A percentile compares a stretch with the other conserved stretches of the same genome.
phyloP scores from a whole-genome alignment of 1,284 basidiomycete species.

The Marasmius sp. region DNA sequence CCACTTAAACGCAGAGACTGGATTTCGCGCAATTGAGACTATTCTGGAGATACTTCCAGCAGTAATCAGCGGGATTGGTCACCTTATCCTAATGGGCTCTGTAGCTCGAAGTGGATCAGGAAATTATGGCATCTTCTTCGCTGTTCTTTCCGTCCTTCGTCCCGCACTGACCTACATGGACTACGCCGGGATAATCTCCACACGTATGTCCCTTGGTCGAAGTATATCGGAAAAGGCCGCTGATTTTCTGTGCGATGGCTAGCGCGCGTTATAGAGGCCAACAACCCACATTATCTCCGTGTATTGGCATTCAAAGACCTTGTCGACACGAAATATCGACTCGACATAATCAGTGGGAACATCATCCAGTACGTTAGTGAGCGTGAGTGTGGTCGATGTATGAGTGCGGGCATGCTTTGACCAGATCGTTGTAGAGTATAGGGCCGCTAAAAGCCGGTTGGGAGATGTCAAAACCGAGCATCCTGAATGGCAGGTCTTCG shows the following conservation, averaged over 20 bases:
- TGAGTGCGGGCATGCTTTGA: background rate
- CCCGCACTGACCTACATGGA: too few relatives aligned
- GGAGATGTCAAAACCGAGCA: conserved; percentile 23
- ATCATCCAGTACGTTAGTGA: conserved; percentile 25
- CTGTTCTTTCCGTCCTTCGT: too few relatives aligned
- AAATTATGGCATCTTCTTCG: too few relatives aligned
- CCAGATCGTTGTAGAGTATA: conserved; percentile 26
- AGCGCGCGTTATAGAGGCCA: conserved; percentile 5
- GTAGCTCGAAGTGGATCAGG: too few relatives aligned
- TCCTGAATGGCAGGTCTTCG: conserved; percentile 18
- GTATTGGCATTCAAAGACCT: conserved; percentile 29
- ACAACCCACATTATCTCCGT: conserved; percentile 3
- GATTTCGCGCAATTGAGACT: too few relatives aligned
- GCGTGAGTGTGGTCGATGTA: conserved; percentile 19
- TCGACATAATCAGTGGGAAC: conserved; percentile 36
- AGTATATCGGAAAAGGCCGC: too few relatives aligned
- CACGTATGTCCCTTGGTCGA: too few relatives aligned
- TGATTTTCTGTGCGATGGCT: background rate
- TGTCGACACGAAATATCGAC: conserved; percentile 17
- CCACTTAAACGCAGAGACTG: background rate
- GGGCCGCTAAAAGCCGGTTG: conserved; percentile 24
- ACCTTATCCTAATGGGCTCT: too few relatives aligned
- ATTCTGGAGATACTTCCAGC: too few relatives aligned
- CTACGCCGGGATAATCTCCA: too few relatives aligned
- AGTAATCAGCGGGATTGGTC: too few relatives aligned